Conservation (phyloP, 257 asterid genomes). For the Salvia rosmarinus region DNA sequence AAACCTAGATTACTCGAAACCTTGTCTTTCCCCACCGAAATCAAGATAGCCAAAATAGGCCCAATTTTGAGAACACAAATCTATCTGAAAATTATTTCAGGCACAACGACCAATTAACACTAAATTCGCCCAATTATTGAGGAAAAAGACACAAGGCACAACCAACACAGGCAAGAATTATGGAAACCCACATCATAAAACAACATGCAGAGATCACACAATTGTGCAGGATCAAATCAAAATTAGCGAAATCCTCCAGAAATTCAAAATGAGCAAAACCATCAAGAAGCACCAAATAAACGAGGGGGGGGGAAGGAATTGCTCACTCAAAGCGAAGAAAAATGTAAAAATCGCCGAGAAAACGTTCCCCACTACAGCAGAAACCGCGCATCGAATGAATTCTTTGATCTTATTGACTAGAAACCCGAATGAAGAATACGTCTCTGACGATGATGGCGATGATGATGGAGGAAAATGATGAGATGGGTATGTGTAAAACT, state of each 20-base stretch:
- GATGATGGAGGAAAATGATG: slow-evolving; percentile 61
- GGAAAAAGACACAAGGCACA: slow-evolving; percentile 9
- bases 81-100: slow-evolving; percentile 22
- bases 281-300: neutral
- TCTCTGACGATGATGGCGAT: slow-evolving; percentile 40
- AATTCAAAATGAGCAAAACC: neutral
- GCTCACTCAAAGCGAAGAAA: slow-evolving; percentile 85
- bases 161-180: slow-evolving; percentile 36
- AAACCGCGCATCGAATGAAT: slow-evolving; percentile 66
- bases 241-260: neutral
- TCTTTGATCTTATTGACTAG: slow-evolving; percentile 65
- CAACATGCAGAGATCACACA: slow-evolving; percentile 26
- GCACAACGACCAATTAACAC: neutral
- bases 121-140: slow-evolving; percentile 17
- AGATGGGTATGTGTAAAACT: slow-evolving; percentile 73
- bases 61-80: slow-evolving; percentile 22
- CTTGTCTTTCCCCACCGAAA: neutral
- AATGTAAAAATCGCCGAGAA: slow-evolving; percentile 89
- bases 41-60: slow-evolving; percentile 2
- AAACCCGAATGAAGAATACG: slow-evolving; percentile 48
- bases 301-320: neutral
- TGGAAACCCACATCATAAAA: slow-evolving; percentile 32
- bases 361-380: slow-evolving; percentile 76
- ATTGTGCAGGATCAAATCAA: slow-evolving; percentile 11
- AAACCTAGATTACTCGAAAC: slow-evolving; percentile 19